These are phyloP conservation scores for Mesembryanthemum crystallinum DNA, from an alignment of 148 eudicot species.

Conservation along the genomic window DNA sequence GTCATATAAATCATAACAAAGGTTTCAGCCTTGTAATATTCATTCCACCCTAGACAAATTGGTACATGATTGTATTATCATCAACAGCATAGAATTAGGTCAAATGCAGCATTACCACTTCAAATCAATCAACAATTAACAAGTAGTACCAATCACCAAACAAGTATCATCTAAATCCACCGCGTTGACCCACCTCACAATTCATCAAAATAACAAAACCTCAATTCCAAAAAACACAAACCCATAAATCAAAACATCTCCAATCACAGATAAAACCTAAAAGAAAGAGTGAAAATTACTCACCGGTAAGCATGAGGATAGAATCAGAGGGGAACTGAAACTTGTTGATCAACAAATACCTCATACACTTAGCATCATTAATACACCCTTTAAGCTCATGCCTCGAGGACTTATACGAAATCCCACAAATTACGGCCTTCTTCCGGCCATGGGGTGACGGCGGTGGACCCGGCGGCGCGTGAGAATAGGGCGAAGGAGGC, in stretches of 20 bases:
- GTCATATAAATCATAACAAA: background rate
- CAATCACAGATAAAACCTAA: no score
- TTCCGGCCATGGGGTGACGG: constrained; percentile 57
- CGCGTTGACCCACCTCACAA: background rate
- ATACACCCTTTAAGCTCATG: constrained; percentile 87
- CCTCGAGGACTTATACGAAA: constrained; percentile 59
- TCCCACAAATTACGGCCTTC: constrained; percentile 86
- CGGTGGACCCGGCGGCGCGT: constrained; percentile 55
- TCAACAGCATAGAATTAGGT: background rate
- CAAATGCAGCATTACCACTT: background rate
- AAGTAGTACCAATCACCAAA: background rate
- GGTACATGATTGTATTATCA: background rate
- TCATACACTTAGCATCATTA: constrained; percentile 96
- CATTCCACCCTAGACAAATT: background rate
- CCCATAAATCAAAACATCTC: background rate
- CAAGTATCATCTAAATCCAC: background rate
- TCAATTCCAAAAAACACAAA: constrained; percentile 1
- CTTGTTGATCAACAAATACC: constrained; percentile 56
- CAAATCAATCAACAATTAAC: background rate
- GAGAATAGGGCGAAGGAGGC: constrained; percentile 41
- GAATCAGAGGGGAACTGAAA: constrained; percentile 69
- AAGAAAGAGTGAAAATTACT: background rate
- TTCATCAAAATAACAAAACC: background rate
- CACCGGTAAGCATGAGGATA: constrained; percentile 91
- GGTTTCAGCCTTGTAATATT: background rate